Evolutionary conservation across 108 stramenopile genomes (phyloP).

Genomic region (Nitzschia sp.): DNA sequence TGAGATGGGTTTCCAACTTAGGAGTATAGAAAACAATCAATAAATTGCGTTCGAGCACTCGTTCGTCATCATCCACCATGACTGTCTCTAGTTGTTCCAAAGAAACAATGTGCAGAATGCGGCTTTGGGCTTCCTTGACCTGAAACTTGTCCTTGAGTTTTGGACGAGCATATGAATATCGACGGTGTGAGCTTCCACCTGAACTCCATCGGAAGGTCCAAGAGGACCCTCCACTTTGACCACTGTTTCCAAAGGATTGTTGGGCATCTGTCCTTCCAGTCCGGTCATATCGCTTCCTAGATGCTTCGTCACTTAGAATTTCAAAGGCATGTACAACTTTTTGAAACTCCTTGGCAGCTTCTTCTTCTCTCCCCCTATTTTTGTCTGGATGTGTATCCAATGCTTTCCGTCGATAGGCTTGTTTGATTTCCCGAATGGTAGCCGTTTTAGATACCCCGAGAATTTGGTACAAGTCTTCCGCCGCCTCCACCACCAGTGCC

Average conservation of each 20-base stretch:
- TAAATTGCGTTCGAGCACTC: constrained; percentile 50
- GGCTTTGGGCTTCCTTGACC: constrained; percentile 55
- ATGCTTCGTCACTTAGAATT: constrained; percentile 45
- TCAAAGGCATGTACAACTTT: constrained; percentile 69
- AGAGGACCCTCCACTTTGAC: constrained; percentile 12
- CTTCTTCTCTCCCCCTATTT: constrained; percentile 57
- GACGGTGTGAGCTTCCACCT: constrained; percentile 13
- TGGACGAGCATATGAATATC: constrained; percentile 11
- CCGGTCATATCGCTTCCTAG: constrained; percentile 51
- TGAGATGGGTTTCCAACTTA: constrained; percentile 42
- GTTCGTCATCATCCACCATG: constrained; percentile 49
- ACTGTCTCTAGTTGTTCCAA: constrained; percentile 61
- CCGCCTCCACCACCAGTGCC: constrained; percentile 26
- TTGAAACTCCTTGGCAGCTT: constrained; percentile 57
- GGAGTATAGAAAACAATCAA: constrained; percentile 55
- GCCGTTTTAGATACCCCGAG: constrained; percentile 75
- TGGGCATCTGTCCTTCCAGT: constrained; percentile 33
- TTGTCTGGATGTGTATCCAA: constrained; percentile 81
- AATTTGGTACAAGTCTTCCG: constrained; percentile 80
- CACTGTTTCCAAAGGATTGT: constrained; percentile 2
- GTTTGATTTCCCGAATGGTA: constrained; percentile 73
- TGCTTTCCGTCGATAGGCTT: constrained; percentile 83
- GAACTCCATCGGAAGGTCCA: constrained; percentile 30
- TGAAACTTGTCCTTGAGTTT: constrained; percentile 53
- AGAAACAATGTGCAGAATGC: constrained; percentile 60